These are phyloP conservation scores for Boletus semigastroideus DNA, from an alignment of 1,284 basidiomycete genomes.

Conservation along the genomic window DNA sequence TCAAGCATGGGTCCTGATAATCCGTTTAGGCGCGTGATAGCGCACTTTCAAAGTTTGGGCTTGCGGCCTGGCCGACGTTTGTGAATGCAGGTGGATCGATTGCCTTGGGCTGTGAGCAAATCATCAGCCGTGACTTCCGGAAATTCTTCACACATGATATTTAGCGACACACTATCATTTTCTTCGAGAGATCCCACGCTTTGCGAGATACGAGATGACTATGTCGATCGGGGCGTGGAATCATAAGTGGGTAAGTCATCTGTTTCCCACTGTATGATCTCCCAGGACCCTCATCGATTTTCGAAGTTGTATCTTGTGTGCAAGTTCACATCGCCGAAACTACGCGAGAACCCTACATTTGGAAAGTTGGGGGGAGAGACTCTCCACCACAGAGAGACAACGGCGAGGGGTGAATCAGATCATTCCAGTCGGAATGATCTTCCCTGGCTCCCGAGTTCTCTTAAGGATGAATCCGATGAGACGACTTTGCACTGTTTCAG, in stretches of 20 bases:
- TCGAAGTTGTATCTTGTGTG: constrained; percentile 24
- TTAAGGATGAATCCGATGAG: constrained; percentile 41
- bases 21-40: constrained; percentile 38
- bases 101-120: constrained; percentile 55
- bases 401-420: background rate
- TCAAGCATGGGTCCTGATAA: background rate
- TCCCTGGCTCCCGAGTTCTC: constrained; percentile 28
- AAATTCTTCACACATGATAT: background rate
- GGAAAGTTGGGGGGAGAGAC: background rate
- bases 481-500: constrained; percentile 63
- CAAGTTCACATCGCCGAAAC: constrained; percentile 23
- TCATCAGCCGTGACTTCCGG: background rate
- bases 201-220: constrained; percentile 67
- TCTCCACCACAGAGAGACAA: background rate
- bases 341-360: background rate
- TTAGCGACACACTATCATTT: constrained; percentile 71
- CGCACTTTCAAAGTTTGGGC: constrained; percentile 42
- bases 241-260: constrained; percentile 71
- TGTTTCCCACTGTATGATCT: too few relatives aligned
- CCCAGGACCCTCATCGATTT: background rate
- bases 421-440: constrained; percentile 18
- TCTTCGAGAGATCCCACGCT: constrained; percentile 76
- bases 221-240: constrained; percentile 72
- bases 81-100: constrained; percentile 66
- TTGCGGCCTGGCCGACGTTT: constrained; percentile 58